These are phyloP conservation scores for Lasiodiplodia hormozganensis DNA, from an alignment of 2,329 filamentous ascomycete genomes.

Conservation along the genomic window DNA sequence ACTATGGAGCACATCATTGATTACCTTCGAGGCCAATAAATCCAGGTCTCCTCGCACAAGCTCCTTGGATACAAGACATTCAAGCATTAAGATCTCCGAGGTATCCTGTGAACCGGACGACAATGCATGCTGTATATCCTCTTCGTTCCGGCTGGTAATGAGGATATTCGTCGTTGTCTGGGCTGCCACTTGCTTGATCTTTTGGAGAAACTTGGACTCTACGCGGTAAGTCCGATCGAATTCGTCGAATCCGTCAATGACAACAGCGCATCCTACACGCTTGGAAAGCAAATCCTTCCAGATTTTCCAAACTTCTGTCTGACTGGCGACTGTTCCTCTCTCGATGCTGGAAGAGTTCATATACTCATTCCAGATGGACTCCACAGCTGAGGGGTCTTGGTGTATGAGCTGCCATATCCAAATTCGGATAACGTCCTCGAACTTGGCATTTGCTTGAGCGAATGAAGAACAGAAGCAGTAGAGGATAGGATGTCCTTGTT, in stretches of 20 bases:
- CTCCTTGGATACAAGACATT: neutral
- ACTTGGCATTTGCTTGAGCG: neutral
- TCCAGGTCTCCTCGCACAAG: neutral
- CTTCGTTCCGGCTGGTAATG: neutral
- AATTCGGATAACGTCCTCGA: neutral
- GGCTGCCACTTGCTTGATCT: neutral
- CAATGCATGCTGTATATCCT: neutral
- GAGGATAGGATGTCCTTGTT: neutral
- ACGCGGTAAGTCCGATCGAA: neutral
- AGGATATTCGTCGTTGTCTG: neutral
- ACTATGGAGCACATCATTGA: neutral
- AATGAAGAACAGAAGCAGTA: neutral
- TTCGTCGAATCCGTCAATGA: constrained; percentile 1
- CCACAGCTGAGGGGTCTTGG: neutral
- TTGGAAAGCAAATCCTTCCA: neutral
- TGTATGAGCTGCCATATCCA: constrained; percentile 3
- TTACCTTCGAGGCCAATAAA: neutral
- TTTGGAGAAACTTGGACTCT: neutral
- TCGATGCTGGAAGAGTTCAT: neutral
- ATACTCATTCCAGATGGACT: neutral
- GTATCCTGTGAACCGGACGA: neutral
- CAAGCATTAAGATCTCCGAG: neutral
- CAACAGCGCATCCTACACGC: neutral
- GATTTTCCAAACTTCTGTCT: neutral
- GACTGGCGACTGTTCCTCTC: neutral